A percentile compares a stretch with the other conserved stretches of the same genome.
phyloP scores from a whole-genome alignment of 2,329 filamentous ascomycete genomes.

The Aspergillus sp. region DNA sequence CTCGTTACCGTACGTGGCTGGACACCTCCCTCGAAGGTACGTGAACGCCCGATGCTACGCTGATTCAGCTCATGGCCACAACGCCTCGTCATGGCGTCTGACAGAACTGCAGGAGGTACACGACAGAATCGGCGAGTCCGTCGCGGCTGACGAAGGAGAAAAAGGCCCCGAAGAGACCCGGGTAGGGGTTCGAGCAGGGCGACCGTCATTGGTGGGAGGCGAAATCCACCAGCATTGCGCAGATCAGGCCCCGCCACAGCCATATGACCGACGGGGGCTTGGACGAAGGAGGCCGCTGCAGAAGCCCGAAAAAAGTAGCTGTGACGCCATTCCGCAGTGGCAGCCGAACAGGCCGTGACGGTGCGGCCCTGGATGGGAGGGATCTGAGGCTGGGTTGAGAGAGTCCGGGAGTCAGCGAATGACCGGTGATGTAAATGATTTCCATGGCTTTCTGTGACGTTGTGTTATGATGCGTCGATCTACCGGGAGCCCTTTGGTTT shows the following conservation, averaged over 20 bases:
- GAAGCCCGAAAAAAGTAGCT: conserved; percentile 19
- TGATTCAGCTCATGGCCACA: not conserved
- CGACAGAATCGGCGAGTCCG: not conserved
- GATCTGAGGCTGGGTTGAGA: conserved; percentile 4
- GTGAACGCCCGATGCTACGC: not conserved
- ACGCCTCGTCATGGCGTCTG: not conserved
- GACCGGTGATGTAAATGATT: conserved; percentile 13
- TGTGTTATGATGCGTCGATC: not conserved
- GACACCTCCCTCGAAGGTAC: too few species aligned
- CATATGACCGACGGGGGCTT: conserved; percentile 1
- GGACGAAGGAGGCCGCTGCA: conserved; percentile 13
- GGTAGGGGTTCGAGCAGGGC: conserved; percentile 1
- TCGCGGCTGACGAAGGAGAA: conserved; percentile 1
- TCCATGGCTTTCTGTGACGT: conserved; percentile 1
- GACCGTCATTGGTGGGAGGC: conserved; percentile 12
- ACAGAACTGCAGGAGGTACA: too few species aligned
- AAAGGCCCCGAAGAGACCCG: conserved; percentile 15
- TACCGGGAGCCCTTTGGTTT: not conserved
- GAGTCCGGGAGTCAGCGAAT: conserved; percentile 4
- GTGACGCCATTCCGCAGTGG: conserved; percentile 23
- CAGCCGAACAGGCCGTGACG: conserved; percentile 11
- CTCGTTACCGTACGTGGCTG: too few species aligned
- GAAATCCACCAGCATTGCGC: conserved; percentile 8
- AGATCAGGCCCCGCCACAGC: conserved; percentile 13
- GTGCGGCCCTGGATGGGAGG: conserved; percentile 4